These are phyloP conservation scores for Phialemonium atrogriseum DNA, from an alignment of 2,329 filamentous ascomycete genomes.

Conservation along the genomic window DNA sequence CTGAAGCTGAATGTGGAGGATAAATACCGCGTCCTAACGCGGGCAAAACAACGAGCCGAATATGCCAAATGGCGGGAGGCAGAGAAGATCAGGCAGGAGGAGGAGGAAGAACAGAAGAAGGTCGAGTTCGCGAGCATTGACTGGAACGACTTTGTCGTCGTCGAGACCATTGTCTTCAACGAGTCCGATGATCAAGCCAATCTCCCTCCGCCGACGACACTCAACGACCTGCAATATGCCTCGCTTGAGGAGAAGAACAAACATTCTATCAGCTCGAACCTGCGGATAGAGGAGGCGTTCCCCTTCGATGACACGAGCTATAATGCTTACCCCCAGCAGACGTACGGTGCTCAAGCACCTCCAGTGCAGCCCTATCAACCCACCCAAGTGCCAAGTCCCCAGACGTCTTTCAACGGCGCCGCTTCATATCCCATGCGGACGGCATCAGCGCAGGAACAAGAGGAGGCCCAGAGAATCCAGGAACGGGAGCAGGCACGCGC, in stretches of 20 bases:
- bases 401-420: slow-evolving; percentile 29
- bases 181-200: slow-evolving; percentile 80
- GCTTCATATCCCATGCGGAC: slow-evolving; percentile 22
- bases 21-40: slow-evolving; percentile 69
- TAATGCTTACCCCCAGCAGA: slow-evolving; percentile 37
- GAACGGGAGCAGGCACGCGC: slow-evolving; percentile 52
- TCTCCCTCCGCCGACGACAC: slow-evolving; percentile 79
- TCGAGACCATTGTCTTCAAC: slow-evolving; percentile 89
- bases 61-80: slow-evolving; percentile 78
- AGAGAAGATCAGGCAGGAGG: slow-evolving; percentile 83
- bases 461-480: slow-evolving; percentile 54
- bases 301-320: slow-evolving; percentile 64
- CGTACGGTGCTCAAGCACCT: slow-evolving; percentile 36
- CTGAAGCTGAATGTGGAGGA: slow-evolving; percentile 69
- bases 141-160: slow-evolving; percentile 95
- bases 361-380: slow-evolving; percentile 23
- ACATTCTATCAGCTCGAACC: slow-evolving; percentile 71
- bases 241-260: slow-evolving; percentile 92
- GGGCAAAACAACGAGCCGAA: slow-evolving; percentile 78
- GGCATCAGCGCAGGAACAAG: slow-evolving; percentile 43
- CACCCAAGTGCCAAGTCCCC: slow-evolving; percentile 21
- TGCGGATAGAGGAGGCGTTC: slow-evolving; percentile 92
- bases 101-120: slow-evolving; percentile 75
- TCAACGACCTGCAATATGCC: slow-evolving; percentile 87
- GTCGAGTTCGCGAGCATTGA: slow-evolving; percentile 76